Conservation (phyloP, 768 basidiomycete genomes). For the Agrocybe pediades region DNA sequence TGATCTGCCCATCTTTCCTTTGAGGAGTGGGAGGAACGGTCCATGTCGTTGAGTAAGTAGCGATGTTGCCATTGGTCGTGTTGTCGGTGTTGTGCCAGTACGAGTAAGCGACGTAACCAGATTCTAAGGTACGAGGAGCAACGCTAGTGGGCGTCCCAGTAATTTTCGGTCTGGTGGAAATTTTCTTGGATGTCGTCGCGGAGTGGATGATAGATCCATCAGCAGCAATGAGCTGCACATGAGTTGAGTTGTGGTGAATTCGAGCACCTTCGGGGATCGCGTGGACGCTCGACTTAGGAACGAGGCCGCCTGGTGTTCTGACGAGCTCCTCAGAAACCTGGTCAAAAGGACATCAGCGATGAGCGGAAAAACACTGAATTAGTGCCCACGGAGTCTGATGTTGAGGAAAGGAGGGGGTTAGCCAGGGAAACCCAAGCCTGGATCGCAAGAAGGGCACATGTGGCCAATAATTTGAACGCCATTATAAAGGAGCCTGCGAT, state of each 20-base stretch:
- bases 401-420: background rate
- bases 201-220: conserved; percentile 18
- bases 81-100: conserved; percentile 18
- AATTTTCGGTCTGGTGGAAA: conserved; percentile 4
- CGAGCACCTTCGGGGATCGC: conserved; percentile 16
- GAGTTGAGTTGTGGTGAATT: conserved; percentile 12
- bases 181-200: background rate
- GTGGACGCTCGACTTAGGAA: conserved; percentile 13
- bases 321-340: conserved; percentile 3
- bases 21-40: conserved; percentile 21
- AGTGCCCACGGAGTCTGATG: background rate
- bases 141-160: background rate
- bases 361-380: background rate
- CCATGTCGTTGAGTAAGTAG: conserved; percentile 18
- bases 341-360: background rate
- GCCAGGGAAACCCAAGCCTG: background rate
- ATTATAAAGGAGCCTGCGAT: too few relatives aligned
- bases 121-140: conserved; percentile 7
- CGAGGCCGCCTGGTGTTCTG: conserved; percentile 20
- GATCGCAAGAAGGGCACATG: background rate
- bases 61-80: conserved; percentile 16
- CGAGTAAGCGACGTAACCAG: conserved; percentile 16
- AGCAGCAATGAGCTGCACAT: conserved; percentile 13
- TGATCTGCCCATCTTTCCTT: conserved; percentile 16
- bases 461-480: background rate